Conservation (phyloP, 2,329 filamentous ascomycete species). For the Neurospora crassa region DNA sequence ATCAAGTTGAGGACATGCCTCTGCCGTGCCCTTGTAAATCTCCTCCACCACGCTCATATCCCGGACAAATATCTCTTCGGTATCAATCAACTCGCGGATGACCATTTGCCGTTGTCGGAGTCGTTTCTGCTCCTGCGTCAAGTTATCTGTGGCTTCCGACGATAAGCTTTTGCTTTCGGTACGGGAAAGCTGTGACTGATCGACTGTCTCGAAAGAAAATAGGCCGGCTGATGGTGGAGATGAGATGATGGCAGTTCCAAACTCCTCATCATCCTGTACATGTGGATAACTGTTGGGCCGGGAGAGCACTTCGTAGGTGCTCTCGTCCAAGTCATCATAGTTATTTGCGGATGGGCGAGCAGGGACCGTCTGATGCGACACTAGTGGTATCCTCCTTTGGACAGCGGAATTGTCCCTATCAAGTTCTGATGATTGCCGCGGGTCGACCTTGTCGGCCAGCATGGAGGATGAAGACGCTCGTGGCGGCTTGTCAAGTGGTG, state of each 20-base stretch:
- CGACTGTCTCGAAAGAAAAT: conserved; percentile 33
- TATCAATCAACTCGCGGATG: conserved; percentile 87
- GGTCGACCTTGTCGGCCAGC: conserved; percentile 11
- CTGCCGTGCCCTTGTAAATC: conserved; percentile 91
- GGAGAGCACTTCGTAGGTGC: conserved; percentile 33
- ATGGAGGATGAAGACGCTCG: conserved; percentile 16
- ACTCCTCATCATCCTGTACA: conserved; percentile 35
- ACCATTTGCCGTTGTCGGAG: conserved; percentile 73
- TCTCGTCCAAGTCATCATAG: conserved; percentile 22
- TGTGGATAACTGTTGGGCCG: conserved; percentile 32
- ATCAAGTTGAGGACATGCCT: conserved; percentile 69
- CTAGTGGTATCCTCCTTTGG: conserved; percentile 16
- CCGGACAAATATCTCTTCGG: conserved; percentile 79
- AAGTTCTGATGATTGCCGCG: conserved; percentile 33
- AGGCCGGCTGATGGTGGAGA: conserved; percentile 38
- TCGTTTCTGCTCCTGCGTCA: conserved; percentile 54
- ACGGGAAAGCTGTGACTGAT: conserved; percentile 16
- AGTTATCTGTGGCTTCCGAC: conserved; percentile 30
- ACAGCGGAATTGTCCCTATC: conserved; percentile 18
- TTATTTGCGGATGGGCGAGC: conserved; percentile 33
- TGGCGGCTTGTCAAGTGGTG: conserved; percentile 21
- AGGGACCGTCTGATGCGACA: conserved; percentile 42
- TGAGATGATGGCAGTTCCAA: conserved; percentile 31
- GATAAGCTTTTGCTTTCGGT: conserved; percentile 10
- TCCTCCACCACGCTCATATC: conserved; percentile 98